Evolutionary conservation across 2,329 filamentous ascomycete species (phyloP).

Genomic region (Penicillium rolfsii): DNA sequence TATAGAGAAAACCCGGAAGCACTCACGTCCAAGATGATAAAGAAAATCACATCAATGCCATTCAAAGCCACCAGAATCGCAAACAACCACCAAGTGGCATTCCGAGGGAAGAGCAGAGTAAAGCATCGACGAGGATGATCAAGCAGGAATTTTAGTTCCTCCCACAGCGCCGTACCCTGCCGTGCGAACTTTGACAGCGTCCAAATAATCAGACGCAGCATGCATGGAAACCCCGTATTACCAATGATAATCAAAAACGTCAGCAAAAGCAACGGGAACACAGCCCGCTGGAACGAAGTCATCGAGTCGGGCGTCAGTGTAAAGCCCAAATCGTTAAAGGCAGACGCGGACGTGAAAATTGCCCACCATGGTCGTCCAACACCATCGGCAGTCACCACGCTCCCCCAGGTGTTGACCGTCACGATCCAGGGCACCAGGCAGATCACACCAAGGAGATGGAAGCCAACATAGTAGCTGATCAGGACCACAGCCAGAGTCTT

Average conservation of each 20-base stretch:
- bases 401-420: slow-evolving; percentile 63
- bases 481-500: slow-evolving; percentile 83
- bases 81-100: slow-evolving; percentile 95
- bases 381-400: slow-evolving; percentile 64
- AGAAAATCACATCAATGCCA: slow-evolving; percentile 82
- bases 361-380: slow-evolving; percentile 82
- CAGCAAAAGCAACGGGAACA: slow-evolving; percentile 75
- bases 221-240: slow-evolving; percentile 93
- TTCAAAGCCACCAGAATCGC: slow-evolving; percentile 82
- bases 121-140: slow-evolving; percentile 97
- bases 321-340: slow-evolving; percentile 95
- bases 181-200: slow-evolving; percentile 68
- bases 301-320: slow-evolving; percentile 93
- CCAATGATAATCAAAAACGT: slow-evolving; percentile 90
- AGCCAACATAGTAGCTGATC: slow-evolving; percentile 78
- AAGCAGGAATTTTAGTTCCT: slow-evolving; percentile 86
- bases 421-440: slow-evolving; percentile 81
- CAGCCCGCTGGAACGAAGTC: slow-evolving; percentile 78
- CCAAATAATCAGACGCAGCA: slow-evolving; percentile 95
- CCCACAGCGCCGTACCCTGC: slow-evolving; percentile 72
- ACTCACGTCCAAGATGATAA: slow-evolving; percentile 85
- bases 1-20: neutral
- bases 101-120: slow-evolving; percentile 86
- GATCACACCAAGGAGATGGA: slow-evolving; percentile 75
- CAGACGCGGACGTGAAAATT: slow-evolving; percentile 82